Conservation (phyloP, 1,284 basidiomycete genomes). For the Fistulina hepatica region DNA sequence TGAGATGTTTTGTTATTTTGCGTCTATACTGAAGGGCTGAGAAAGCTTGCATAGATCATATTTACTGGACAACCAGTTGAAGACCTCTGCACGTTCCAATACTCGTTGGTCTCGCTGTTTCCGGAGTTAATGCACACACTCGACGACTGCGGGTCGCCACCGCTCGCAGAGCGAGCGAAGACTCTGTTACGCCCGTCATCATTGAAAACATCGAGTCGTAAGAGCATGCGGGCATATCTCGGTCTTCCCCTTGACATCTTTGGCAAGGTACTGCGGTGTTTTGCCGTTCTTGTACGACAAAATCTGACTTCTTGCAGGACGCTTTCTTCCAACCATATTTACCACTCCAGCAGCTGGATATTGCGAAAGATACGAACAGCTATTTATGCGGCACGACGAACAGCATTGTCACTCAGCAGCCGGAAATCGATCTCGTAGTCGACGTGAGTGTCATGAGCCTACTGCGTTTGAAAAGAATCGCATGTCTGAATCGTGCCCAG, state of each 20-base stretch:
- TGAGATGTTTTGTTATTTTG: slow-evolving; percentile 20
- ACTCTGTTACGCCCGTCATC: slow-evolving; percentile 67
- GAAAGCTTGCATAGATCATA: slow-evolving; percentile 69
- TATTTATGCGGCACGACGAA: slow-evolving; percentile 96
- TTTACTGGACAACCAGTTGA: slow-evolving; percentile 97
- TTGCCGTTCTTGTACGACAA: not conserved
- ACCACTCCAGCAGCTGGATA: slow-evolving; percentile 90
- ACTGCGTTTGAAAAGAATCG: not conserved
- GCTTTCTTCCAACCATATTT: slow-evolving; percentile 98
- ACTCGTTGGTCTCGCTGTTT: slow-evolving; percentile 80
- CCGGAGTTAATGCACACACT: slow-evolving; percentile 82
- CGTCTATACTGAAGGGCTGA: slow-evolving; percentile 4
- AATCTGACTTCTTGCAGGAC: slow-evolving; percentile 35
- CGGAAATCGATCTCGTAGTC: slow-evolving; percentile 85
- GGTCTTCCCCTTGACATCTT: slow-evolving; percentile 86
- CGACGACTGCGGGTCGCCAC: slow-evolving; percentile 87
- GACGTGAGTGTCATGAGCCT: slow-evolving; percentile 48
- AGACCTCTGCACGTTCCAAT: slow-evolving; percentile 93
- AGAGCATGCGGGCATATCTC: slow-evolving; percentile 84
- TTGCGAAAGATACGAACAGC: slow-evolving; percentile 67
- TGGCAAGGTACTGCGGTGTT: slow-evolving; percentile 44
- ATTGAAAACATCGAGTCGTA: slow-evolving; percentile 81
- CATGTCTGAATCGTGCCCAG: slow-evolving; percentile 21
- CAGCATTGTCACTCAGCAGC: slow-evolving; percentile 89
- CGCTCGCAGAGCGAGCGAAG: slow-evolving; percentile 61